These are phyloP conservation scores for Leucoagaricus sp. DNA, from an alignment of 1,284 basidiomycete species.

Conservation along the genomic window DNA sequence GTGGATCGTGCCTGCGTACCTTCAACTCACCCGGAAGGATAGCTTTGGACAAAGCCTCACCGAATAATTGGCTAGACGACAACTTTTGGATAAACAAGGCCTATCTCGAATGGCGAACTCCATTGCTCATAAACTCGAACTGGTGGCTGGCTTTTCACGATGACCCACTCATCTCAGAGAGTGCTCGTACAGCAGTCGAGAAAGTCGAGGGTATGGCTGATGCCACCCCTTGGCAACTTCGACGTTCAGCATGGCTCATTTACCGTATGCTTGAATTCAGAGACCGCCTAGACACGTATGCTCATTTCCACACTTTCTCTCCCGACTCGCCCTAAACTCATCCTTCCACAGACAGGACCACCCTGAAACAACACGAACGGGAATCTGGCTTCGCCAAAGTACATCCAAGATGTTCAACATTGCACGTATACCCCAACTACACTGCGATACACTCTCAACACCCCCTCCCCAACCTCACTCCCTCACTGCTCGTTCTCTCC, in stretches of 20 bases:
- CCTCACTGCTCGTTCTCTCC: constrained; percentile 60
- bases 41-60: constrained; percentile 87
- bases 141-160: constrained; percentile 94
- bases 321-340: constrained; percentile 4
- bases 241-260: constrained; percentile 84
- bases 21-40: constrained; percentile 4
- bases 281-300: constrained; percentile 63
- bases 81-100: constrained; percentile 91
- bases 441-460: constrained; percentile 66
- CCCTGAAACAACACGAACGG: constrained; percentile 57
- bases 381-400: constrained; percentile 64
- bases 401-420: constrained; percentile 74
- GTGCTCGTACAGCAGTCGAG: constrained; percentile 40
- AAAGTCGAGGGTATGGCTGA: constrained; percentile 45
- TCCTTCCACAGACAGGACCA: constrained; percentile 55
- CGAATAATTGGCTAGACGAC: constrained; percentile 95
- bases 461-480: constrained; percentile 40
- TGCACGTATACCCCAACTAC: constrained; percentile 68
- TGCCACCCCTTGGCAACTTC: constrained; percentile 82
- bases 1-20: constrained; percentile 10
- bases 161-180: constrained; percentile 53
- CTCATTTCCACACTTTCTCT: constrained; percentile 16
- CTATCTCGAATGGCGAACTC: constrained; percentile 89
- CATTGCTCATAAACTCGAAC: constrained; percentile 91
- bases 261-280: constrained; percentile 83